Conservation (phyloP, 2,329 filamentous ascomycete species). For the Colletotrichum zoysiae region DNA sequence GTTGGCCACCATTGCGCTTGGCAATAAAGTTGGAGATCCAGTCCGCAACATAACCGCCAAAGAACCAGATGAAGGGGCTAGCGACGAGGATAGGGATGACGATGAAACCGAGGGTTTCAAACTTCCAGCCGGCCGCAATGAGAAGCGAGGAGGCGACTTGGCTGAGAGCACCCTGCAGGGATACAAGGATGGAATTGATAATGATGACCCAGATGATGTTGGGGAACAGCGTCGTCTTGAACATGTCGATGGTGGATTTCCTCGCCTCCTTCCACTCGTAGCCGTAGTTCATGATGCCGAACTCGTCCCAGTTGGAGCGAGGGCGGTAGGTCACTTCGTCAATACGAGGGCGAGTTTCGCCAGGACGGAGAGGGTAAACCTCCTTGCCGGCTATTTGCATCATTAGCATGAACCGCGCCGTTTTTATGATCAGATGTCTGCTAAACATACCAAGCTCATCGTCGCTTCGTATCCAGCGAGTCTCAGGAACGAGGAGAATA, state of each 20-base stretch:
- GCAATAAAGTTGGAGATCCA: slow-evolving; percentile 48
- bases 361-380: slow-evolving; percentile 41
- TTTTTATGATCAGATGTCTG: too few species aligned
- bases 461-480: slow-evolving; percentile 49
- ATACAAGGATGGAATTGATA: slow-evolving; percentile 50
- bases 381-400: slow-evolving; percentile 39
- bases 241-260: slow-evolving; percentile 47
- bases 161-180: slow-evolving; percentile 47
- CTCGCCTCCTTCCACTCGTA: slow-evolving; percentile 46
- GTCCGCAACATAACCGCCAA: slow-evolving; percentile 51
- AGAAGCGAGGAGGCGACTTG: slow-evolving; percentile 45
- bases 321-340: slow-evolving; percentile 41
- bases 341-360: slow-evolving; percentile 41
- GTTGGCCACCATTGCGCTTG: slow-evolving; percentile 45
- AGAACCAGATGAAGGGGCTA: slow-evolving; percentile 42
- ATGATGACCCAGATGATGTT: slow-evolving; percentile 52
- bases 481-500: slow-evolving; percentile 54
- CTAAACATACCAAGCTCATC: slow-evolving; percentile 47
- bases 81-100: slow-evolving; percentile 42
- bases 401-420: background rate
- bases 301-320: slow-evolving; percentile 49
- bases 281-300: slow-evolving; percentile 50
- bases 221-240: slow-evolving; percentile 52
- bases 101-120: slow-evolving; percentile 48
- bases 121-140: slow-evolving; percentile 47